Evolutionary conservation across 2,329 filamentous ascomycete species (phyloP), one percentile per base, ranked within the genome.

Genomic region (Paramyrothecium roridum): DNA sequence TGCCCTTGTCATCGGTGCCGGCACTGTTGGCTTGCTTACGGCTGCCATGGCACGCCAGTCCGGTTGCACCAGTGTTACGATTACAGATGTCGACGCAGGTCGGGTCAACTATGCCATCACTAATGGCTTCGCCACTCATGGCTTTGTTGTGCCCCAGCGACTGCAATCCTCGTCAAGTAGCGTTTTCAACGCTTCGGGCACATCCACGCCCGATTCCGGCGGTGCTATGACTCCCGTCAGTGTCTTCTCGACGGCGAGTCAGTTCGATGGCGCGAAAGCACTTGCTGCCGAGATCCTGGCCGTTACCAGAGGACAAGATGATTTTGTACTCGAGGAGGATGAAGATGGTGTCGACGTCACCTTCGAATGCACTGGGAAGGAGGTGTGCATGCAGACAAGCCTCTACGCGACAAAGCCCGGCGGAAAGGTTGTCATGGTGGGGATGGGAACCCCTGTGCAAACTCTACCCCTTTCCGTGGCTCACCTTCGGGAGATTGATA

Each of bases 361-460:
- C 0, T 91, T 91, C 60, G 89, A 92, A 70, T 91, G 88, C 66
- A 91, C 89, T 0, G 89, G 89, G 26, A 89, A 91, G 57, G 87
- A 89, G 59, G 79, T 82, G 1, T 91, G 88, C 67, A 86, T 90
- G 73, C 88, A 91, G 67, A 87, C 87, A 2, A 81, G 84, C n/a
- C 83, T 92, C 20, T 91, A 88, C 61, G 86, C 86, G 3, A 86
- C 88, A 11, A 80, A 80, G 56, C 80, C 88, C 0, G 89, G 89
- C 23, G 89, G 89, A 19, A 87, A 86, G 63, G 78, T 91, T 50
- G 80, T 92, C 69, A 85, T 92, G 69, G 88, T 93, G 22, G 89
- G 89, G 53, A 92, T 92, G 89, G 89, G 89, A 40, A 89, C 83
- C 6, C 88, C 89, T 0, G 82, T 91, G 52, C 88, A 91, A 69